Base-by-base conservation (phyloP, 108 stramenopile species). In the Skeletonema grethae region DNA sequence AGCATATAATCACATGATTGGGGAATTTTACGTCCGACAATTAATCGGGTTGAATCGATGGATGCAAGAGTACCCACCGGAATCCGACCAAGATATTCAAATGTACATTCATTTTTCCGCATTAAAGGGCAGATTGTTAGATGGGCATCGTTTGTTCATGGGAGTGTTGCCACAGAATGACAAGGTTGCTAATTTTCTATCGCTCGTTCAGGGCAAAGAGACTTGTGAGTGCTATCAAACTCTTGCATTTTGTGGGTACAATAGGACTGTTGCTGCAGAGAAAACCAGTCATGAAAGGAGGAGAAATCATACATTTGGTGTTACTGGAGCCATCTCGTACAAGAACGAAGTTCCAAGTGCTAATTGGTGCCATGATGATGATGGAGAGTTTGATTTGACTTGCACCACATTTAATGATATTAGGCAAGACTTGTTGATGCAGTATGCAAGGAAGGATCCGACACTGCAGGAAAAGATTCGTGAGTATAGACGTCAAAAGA, bases 1-100 rank as follows among this genome's bases (percentile, higher is more conserved):
- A 13, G 67, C 68, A 32, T 80, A 46, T 53, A 83, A 83, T 70
- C 63, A 83, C 22, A 83, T 83, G 82, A 69, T 83, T 43, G 82
- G 82, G 7, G 82, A 83, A 46, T 83, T 83, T 66, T 83, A 83
- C 43, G 57, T 57, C 4, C 31, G 82, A n/a, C 60, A 68, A n/a
- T 39, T 83, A 18, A 11, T 75, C 0, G 73, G 57, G 4, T 29
- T 83, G 16, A 62, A 82, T 57, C 65, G 61, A 67, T 66, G 57
- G 59, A 58, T 75, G 65, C 22, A 20, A 15, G 50, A 53, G 0
- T 61, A 57, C 62, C 73, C 80, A 1, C 64, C 48, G 28, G 25
- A 39, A 36, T 53, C 50, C 1, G 50, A 53, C 7, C 63, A 61
- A 11, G 31, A 66, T 28, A n/a, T 48, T 2, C 55, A 75, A 39